Percentiles rank a stretch among this genome's conserved stretches.
phyloP scores from a whole-genome alignment of 192 early-diverging fungal species.

The Neocallimastix lanati region DNA sequence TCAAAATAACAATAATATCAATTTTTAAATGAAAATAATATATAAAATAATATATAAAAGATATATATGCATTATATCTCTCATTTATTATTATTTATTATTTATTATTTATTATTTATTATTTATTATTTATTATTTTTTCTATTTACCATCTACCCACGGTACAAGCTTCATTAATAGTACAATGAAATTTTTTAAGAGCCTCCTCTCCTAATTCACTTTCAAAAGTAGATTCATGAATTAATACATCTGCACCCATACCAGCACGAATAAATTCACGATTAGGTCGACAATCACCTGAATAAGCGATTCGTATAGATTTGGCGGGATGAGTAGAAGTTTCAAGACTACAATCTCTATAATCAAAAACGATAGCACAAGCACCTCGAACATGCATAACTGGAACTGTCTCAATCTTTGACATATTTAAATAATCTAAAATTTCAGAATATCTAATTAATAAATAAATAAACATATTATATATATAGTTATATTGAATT shows the following conservation, averaged over 20 bases:
- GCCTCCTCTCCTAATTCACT: constrained; percentile 54
- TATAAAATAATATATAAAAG: too few relatives aligned
- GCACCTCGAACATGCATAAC: constrained; percentile 55
- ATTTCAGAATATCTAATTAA: neutral
- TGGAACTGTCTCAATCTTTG: constrained; percentile 35
- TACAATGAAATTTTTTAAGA: constrained; percentile 61
- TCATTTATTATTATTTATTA: too few relatives aligned
- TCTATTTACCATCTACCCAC: constrained; percentile 48
- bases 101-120: too few relatives aligned
- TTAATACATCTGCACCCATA: constrained; percentile 38
- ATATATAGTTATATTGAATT: too few relatives aligned
- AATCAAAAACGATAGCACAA: neutral
- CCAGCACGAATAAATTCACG: constrained; percentile 50
- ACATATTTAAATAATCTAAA: constrained; percentile 20
- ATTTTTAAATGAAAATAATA: too few relatives aligned
- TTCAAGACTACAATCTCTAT: neutral
- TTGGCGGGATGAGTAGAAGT: neutral
- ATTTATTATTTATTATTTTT: too few relatives aligned
- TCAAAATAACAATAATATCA: too few relatives aligned
- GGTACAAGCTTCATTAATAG: constrained; percentile 65
- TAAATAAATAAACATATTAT: too few relatives aligned
- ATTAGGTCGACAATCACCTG: constrained; percentile 85
- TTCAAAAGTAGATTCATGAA: constrained; percentile 87
- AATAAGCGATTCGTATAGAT: constrained; percentile 17
- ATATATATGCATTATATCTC: too few relatives aligned